Evolutionary conservation across 2,329 filamentous ascomycete genomes (phyloP).

Genomic region (Sporothrix pseudoabietina): DNA sequence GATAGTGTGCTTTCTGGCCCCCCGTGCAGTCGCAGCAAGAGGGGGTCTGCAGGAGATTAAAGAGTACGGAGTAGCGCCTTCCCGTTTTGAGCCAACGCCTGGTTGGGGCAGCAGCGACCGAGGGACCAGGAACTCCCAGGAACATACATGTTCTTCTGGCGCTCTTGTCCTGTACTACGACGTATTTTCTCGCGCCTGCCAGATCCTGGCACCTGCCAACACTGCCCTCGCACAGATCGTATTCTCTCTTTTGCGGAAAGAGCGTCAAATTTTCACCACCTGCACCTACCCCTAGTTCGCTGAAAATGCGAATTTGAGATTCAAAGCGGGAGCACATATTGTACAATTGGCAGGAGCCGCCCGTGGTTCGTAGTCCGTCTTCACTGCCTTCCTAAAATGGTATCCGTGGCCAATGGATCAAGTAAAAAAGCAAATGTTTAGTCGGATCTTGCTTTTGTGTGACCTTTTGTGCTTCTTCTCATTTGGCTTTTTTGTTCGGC

Average conservation of each 20-base stretch:
- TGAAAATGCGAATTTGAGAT: neutral
- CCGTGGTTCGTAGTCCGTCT: neutral
- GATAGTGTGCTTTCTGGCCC: neutral
- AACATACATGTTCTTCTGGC: neutral
- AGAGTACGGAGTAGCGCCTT: slow-evolving; percentile 26
- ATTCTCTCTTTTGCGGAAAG: neutral
- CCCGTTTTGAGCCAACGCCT: slow-evolving; percentile 22
- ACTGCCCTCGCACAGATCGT: neutral
- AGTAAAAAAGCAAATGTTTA: neutral
- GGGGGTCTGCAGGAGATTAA: slow-evolving; percentile 25
- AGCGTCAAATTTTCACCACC: neutral
- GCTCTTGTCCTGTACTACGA: neutral
- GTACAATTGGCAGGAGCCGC: slow-evolving; percentile 8
- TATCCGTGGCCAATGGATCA: slow-evolving; percentile 4
- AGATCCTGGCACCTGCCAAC: neutral
- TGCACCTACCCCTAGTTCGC: neutral
- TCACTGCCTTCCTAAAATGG: slow-evolving; percentile 22
- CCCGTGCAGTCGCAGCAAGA: slow-evolving; percentile 23
- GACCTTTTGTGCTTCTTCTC: neutral
- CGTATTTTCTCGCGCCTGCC: neutral
- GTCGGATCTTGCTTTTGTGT: neutral
- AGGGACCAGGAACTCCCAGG: neutral
- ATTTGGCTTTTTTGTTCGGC: neutral
- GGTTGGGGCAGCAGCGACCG: slow-evolving; percentile 14
- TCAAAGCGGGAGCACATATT: neutral